Conservation (phyloP, 2,329 filamentous ascomycete species). For the Alternaria tenuissima region DNA sequence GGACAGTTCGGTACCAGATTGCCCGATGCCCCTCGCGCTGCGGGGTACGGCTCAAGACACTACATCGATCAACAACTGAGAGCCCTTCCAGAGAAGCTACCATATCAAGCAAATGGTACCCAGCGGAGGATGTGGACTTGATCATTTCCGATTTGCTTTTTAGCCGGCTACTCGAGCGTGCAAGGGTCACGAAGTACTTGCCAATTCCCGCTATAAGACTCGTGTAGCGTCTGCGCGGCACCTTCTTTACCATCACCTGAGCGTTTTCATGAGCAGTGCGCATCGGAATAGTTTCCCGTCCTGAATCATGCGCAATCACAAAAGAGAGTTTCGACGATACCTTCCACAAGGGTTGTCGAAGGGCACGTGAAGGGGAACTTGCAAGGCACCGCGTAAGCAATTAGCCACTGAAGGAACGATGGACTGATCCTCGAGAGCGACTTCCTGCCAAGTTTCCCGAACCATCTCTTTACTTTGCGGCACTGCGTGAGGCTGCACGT, state of each 20-base stretch:
- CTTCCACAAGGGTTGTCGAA: constrained; percentile 1
- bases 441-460: neutral
- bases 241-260: neutral
- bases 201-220: neutral
- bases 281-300: constrained; percentile 2
- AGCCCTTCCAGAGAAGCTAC: neutral
- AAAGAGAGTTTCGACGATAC: constrained; percentile 1
- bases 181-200: neutral
- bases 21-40: constrained; percentile 25
- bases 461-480: neutral
- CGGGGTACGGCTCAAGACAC: constrained; percentile 13
- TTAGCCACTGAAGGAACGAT: neutral
- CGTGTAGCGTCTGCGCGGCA: neutral
- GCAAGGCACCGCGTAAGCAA: neutral
- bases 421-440: neutral
- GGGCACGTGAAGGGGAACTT: neutral
- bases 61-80: neutral
- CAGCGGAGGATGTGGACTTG: neutral
- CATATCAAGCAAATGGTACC: neutral
- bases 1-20: constrained; percentile 31
- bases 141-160: neutral
- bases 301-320: neutral
- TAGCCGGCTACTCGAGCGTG: neutral
- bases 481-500: constrained; percentile 7
- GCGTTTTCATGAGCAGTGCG: neutral